Evolutionary conservation across 768 basidiomycete species (phyloP).

Genomic region (Mrakia frigida): DNA sequence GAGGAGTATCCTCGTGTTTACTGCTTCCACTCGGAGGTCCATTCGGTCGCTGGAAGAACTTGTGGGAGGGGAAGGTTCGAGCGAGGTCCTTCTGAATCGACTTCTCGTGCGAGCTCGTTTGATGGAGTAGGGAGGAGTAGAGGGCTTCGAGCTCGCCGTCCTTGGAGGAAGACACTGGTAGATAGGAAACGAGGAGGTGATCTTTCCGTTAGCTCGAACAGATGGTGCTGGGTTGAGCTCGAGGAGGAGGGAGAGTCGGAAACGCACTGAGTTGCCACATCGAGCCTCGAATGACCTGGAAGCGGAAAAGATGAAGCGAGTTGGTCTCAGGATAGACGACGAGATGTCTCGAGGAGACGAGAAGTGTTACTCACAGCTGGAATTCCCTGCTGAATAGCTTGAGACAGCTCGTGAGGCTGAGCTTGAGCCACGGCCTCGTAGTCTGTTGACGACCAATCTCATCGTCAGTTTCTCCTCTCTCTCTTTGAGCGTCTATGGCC

Average conservation of each 20-base stretch:
- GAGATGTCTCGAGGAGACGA: no score
- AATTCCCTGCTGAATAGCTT: slow-evolving; percentile 87
- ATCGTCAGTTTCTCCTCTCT: background rate
- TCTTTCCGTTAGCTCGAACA: background rate
- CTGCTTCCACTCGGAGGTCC: background rate
- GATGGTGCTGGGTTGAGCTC: background rate
- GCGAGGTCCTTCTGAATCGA: slow-evolving; percentile 88
- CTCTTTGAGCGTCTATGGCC: background rate
- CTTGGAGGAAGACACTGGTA: slow-evolving; percentile 76
- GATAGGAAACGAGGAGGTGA: slow-evolving; percentile 12
- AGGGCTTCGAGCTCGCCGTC: slow-evolving; percentile 74
- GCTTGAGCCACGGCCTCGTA: slow-evolving; percentile 82
- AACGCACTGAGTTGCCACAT: slow-evolving; percentile 91
- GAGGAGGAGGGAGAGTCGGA: slow-evolving; percentile 11
- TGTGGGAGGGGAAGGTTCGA: slow-evolving; percentile 94
- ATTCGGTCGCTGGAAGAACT: slow-evolving; percentile 75
- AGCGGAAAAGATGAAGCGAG: no score
- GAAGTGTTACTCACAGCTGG: slow-evolving; percentile 57
- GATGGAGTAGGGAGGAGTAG: slow-evolving; percentile 76
- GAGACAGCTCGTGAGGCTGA: slow-evolving; percentile 69
- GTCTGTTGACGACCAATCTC: slow-evolving; percentile 47
- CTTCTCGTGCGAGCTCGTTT: slow-evolving; percentile 83
- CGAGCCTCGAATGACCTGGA: slow-evolving; percentile 69
- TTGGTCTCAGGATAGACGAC: no score
- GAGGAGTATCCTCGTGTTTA: background rate